Evolutionary conservation across 306 rosid species (phyloP), one percentile per base, ranked within the genome.

Genomic region (Ceratonia siliqua): DNA sequence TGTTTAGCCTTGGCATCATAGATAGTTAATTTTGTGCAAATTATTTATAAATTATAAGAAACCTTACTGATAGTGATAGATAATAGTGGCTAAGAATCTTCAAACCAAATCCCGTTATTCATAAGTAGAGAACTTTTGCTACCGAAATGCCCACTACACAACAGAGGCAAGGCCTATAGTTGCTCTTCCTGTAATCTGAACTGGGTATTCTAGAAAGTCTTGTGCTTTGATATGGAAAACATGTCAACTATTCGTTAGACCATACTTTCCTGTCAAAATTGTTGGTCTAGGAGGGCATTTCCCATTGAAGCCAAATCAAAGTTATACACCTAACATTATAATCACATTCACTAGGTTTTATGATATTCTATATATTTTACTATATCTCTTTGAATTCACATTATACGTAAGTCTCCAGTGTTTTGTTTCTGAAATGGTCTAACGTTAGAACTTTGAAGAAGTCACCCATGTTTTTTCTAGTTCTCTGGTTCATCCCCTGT

Each of bases 241-340:
- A 54, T 10, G 8, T 24, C 1, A 13, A 22, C 27, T 24, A 25
- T 24, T 24, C 61, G 5, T 32, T 56, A 79, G 76, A 79, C 57
- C 56, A 9, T 38, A 48, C 70, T 66, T 58, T 66, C 63, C 66
- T 30, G 13, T 80, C 83, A 57, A 38, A 38, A 67, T 80, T 58
- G 63, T 20, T 32, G 74, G 83, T 79, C 69, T 56, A 22, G 35
- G 1, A 45, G 63, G 3, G 7, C 43, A 38, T 3, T 53, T 66
- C 52, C 73, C 17, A 64, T 24, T 53, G 30, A 36, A 52, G 55
- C 25, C 42, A 63, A n/a, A n/a, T n/a, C n/a, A n/a, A n/a, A 41
- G 68, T 71, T 59, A 30, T 33, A 14, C 45, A 66, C 83, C 83
- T 55, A 65, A 35, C 55, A 15, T 27, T 72, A 41, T 57, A 72